Evolutionary conservation across 306 rosid genomes (phyloP).

Genomic region (Argentina anserina): DNA sequence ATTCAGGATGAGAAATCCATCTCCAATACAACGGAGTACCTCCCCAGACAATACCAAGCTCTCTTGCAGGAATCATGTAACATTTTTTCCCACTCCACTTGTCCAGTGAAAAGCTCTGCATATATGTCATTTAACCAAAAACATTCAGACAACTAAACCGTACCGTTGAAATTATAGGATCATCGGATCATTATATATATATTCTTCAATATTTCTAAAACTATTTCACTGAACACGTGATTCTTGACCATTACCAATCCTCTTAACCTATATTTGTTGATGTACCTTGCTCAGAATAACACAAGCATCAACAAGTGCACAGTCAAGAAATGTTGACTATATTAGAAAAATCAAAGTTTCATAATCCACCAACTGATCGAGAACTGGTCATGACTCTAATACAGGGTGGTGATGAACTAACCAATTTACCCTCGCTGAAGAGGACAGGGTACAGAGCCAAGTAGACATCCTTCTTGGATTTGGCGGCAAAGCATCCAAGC

Average conservation of each 20-base stretch:
- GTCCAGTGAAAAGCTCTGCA: slow-evolving; percentile 61
- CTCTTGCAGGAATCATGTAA: slow-evolving; percentile 59
- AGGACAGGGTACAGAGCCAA: slow-evolving; percentile 54
- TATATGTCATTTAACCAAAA: neutral
- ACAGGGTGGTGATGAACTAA: neutral
- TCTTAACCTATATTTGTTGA: too few species aligned
- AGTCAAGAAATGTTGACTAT: too few species aligned
- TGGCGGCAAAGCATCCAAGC: too few species aligned
- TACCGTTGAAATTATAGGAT: too few species aligned
- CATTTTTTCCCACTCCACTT: slow-evolving; percentile 54
- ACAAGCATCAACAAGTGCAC: too few species aligned
- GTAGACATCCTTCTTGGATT: slow-evolving; percentile 34
- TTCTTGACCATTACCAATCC: too few species aligned
- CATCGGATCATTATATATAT: too few species aligned
- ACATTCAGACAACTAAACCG: neutral
- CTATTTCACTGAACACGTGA: too few species aligned
- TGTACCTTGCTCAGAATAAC: too few species aligned
- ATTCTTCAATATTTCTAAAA: too few species aligned
- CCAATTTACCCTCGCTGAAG: slow-evolving; percentile 55
- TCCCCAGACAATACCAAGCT: slow-evolving; percentile 51
- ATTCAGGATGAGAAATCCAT: slow-evolving; percentile 40
- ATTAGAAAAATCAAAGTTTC: too few species aligned
- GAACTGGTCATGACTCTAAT: neutral
- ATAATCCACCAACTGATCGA: neutral
- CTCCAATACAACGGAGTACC: slow-evolving; percentile 56